phyloP scores from a whole-genome alignment of 768 basidiomycete species.

The Astraeus odoratus region DNA sequence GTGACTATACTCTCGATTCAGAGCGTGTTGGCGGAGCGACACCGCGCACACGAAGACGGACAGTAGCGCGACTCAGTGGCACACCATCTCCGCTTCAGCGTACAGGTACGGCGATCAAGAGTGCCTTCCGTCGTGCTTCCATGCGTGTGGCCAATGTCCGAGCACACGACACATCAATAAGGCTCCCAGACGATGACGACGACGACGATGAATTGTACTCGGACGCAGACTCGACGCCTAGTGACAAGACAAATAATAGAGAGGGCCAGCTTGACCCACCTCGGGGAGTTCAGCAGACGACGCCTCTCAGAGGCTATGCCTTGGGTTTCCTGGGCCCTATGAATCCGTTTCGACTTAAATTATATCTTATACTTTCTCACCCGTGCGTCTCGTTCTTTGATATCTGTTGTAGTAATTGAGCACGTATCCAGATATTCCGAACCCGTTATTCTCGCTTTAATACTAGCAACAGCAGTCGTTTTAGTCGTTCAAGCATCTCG shows the following conservation, averaged over 20 bases:
- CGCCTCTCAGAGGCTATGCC: constrained; percentile 69
- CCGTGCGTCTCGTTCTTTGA: constrained; percentile 43
- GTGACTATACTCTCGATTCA: constrained; percentile 32
- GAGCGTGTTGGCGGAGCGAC: constrained; percentile 40
- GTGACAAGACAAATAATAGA: constrained; percentile 32
- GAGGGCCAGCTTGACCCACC: constrained; percentile 21
- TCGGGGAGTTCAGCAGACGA: constrained; percentile 36
- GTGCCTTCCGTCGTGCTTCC: constrained; percentile 57
- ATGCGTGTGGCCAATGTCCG: constrained; percentile 79
- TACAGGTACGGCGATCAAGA: constrained; percentile 52
- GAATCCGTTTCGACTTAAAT: constrained; percentile 52
- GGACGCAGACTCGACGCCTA: constrained; percentile 17
- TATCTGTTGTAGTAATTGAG: constrained; percentile 1
- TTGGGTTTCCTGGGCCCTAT: constrained; percentile 70
- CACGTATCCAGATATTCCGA: constrained; percentile 66
- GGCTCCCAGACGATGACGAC: constrained; percentile 44
- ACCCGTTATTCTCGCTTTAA: constrained; percentile 73
- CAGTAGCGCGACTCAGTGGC: constrained; percentile 40
- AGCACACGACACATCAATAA: constrained; percentile 51
- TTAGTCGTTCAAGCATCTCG: constrained; percentile 74
- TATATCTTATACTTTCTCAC: constrained; percentile 65
- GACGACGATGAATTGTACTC: constrained; percentile 19
- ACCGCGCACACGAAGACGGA: constrained; percentile 32
- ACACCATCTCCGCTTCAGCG: constrained; percentile 54
- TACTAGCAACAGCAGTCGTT: constrained; percentile 76